Evolutionary conservation across 768 basidiomycete species (phyloP).

Genomic region (Mycena alexandri): DNA sequence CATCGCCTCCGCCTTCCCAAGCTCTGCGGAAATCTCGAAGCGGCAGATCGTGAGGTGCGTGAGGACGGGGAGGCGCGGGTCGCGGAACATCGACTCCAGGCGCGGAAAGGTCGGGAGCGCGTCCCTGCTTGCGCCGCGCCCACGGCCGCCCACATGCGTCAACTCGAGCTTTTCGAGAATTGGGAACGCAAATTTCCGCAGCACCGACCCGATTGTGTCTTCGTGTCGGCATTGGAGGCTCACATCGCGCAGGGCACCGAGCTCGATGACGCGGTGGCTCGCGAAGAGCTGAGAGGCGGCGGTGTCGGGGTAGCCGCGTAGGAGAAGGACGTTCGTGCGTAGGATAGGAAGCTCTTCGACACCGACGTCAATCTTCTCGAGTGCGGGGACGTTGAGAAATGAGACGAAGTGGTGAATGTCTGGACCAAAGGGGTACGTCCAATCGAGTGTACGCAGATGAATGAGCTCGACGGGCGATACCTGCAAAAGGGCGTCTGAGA

Average conservation of each 20-base stretch:
- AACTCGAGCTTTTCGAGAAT: constrained; percentile 60
- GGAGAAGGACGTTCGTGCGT: constrained; percentile 24
- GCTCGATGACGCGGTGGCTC: constrained; percentile 47
- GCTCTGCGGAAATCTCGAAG: constrained; percentile 56
- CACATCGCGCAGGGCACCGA: constrained; percentile 56
- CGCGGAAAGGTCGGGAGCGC: constrained; percentile 58
- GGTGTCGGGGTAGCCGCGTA: constrained; percentile 36
- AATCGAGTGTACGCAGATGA: constrained; percentile 59
- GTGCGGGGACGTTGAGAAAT: constrained; percentile 53
- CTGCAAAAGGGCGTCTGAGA: constrained; percentile 12
- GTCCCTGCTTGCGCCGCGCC: constrained; percentile 19
- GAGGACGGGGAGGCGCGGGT: constrained; percentile 65
- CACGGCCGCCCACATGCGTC: constrained; percentile 50
- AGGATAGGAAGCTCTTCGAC: constrained; percentile 48
- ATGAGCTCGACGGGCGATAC: constrained; percentile 49
- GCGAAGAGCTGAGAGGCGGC: constrained; percentile 29
- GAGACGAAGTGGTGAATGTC: constrained; percentile 60
- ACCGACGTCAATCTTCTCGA: constrained; percentile 60
- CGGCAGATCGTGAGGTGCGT: constrained; percentile 65
- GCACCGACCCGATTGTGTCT: constrained; percentile 52
- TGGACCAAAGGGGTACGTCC: constrained; percentile 58
- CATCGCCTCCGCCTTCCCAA: constrained; percentile 54
- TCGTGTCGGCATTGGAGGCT: constrained; percentile 56
- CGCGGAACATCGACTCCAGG: constrained; percentile 66
- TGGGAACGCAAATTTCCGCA: constrained; percentile 61